Conservation (phyloP, 805 yeast species). For the Scheffersomyces spartinae region DNA sequence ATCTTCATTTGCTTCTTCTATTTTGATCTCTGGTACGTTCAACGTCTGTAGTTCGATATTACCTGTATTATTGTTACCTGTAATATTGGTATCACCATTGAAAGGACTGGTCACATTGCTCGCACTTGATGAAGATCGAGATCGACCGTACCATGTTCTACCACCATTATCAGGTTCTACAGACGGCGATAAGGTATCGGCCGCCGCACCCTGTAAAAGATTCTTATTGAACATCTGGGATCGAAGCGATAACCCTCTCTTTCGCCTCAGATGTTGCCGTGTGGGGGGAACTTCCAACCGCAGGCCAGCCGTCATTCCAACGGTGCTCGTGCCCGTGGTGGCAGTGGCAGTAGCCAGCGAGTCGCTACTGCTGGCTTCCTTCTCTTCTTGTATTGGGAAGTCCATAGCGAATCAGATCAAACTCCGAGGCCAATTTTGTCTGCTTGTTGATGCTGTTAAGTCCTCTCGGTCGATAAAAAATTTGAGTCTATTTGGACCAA, state of each 20-base stretch:
- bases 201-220: conserved; percentile 5
- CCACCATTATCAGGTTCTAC: conserved; percentile 13
- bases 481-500: too few species aligned
- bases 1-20: background rate
- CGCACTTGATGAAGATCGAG: conserved; percentile 3
- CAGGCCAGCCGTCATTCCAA: too few species aligned
- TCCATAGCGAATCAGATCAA: too few species aligned
- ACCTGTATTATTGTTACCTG: conserved; percentile 9
- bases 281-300: too few species aligned
- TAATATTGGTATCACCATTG: conserved; percentile 11
- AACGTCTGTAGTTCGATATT: conserved; percentile 2
- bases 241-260: conserved; percentile 56
- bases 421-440: too few species aligned
- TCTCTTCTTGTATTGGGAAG: too few species aligned
- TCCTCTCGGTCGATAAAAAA: too few species aligned
- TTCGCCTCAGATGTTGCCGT: too few species aligned
- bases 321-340: too few species aligned
- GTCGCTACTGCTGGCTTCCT: too few species aligned
- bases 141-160: conserved; percentile 3
- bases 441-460: too few species aligned
- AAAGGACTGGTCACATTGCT: conserved; percentile 4
- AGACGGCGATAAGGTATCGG: conserved; percentile 20
- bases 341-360: too few species aligned
- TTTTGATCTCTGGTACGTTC: background rate
- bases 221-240: conserved; percentile 49